A percentile compares a stretch with the other conserved stretches of the same genome.
Conservation (phyloP, 495 filamentous ascomycete species). For the Poronia punctata region DNA sequence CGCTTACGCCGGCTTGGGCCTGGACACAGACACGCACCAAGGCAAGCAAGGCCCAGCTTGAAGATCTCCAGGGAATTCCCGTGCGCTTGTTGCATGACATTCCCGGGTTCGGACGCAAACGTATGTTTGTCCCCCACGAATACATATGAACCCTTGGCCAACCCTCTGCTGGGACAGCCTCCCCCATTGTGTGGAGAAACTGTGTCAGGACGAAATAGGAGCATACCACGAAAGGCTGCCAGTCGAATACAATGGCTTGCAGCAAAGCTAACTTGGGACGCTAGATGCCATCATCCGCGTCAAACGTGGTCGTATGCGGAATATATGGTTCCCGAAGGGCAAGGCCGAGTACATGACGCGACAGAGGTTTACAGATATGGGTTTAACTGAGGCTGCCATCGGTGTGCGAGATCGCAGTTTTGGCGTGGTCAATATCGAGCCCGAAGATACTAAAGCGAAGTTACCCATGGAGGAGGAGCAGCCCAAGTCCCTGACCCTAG, state of each 20-base stretch:
- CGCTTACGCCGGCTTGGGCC: constrained; percentile 4
- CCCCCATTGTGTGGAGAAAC: too few species aligned
- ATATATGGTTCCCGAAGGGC: constrained; percentile 37
- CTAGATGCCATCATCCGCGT: constrained; percentile 39
- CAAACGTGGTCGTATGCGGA: constrained; percentile 41
- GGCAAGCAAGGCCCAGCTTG: constrained; percentile 38
- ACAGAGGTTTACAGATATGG: constrained; percentile 33
- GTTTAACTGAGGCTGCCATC: constrained; percentile 31
- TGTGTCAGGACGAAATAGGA: background rate
- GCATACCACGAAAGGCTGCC: background rate
- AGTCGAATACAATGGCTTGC: background rate
- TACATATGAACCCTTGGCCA: too few species aligned
- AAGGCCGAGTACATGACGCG: constrained; percentile 42
- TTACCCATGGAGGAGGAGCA: constrained; percentile 6
- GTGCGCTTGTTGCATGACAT: constrained; percentile 57
- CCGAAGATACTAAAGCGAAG: constrained; percentile 1
- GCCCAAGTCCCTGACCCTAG: constrained; percentile 14
- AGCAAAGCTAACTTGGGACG: background rate
- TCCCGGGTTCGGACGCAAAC: constrained; percentile 50
- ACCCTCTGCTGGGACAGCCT: too few species aligned
- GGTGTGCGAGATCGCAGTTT: constrained; percentile 36
- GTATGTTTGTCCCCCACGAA: constrained; percentile 26
- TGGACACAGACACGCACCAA: constrained; percentile 43
- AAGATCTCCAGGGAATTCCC: constrained; percentile 40
- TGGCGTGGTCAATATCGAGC: constrained; percentile 7